Evolutionary conservation across 148 eudicot genomes (phyloP), one percentile per base, ranked within the genome.

Genomic region (Polygonum maritimum): DNA sequence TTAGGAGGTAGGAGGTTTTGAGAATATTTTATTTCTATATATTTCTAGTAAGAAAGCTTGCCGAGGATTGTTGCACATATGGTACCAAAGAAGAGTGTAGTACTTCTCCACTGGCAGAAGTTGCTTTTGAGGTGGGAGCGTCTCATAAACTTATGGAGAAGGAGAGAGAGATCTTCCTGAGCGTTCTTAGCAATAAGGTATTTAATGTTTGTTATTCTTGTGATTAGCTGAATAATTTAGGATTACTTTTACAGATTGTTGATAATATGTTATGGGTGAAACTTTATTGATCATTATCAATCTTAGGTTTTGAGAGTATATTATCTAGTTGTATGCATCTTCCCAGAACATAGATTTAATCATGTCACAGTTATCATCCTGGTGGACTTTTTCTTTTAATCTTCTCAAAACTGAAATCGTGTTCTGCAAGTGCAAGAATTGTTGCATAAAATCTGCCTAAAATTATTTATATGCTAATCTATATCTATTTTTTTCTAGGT

Each of bases 11-110:
- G 31, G 31, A 26, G 31, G 31, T 26, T 67, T 67, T 26, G 18
- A 67, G 44, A 67, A 7, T 14, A 6, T 6, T 6, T 44, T 67
- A 8, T 67, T 16, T 67, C 38, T 63, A 57, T 67, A 16, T 36
- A 35, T 76, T 49, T 74, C 76, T 82, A 93, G 98, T 78, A 55
- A 91, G 83, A 76, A 93, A 78, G 80, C 76, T 91, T 82, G 96
- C 91, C 71, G 91, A 87, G 82, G 92, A 89, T 82, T 91, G 93
- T 81, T 80, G 86, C 88, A 87, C 83, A 75, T 91, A 88, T 69
- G 88, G 88, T 63, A 79, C 77, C 70, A 87, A 87, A 76, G 84
- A 81, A 79, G 89, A 86, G 82, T 82, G 79, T 75, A 81, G 79
- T 63, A 82, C 81, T 71, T 83, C 83, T 60, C 77, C 86, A 41